Percentiles rank a stretch among this genome's conserved stretches.
Evolutionary conservation across 139 green algal species (phyloP).

Genomic region (Marvania coccoides): DNA sequence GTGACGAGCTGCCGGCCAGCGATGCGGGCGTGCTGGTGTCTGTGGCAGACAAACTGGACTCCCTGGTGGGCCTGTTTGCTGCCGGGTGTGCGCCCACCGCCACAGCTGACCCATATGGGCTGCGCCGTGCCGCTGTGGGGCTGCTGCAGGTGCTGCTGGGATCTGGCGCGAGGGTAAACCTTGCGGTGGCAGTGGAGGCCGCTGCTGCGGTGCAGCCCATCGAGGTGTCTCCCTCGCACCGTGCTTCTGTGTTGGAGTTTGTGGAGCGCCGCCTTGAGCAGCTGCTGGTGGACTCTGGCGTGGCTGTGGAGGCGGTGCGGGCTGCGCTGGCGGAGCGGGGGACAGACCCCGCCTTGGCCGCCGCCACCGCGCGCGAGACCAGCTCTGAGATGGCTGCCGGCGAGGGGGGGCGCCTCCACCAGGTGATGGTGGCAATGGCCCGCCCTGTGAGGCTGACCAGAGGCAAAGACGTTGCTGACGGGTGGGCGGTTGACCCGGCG

Average conservation of each 20-base stretch:
- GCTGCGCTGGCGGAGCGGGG: constrained; percentile 77
- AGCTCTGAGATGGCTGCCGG: constrained; percentile 36
- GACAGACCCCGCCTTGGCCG: constrained; percentile 63
- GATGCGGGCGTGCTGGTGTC: constrained; percentile 57
- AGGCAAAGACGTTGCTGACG: constrained; percentile 67
- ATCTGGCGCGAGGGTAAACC: neutral
- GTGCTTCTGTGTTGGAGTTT: constrained; percentile 26
- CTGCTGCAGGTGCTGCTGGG: constrained; percentile 55
- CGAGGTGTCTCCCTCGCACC: constrained; percentile 31
- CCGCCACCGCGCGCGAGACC: constrained; percentile 59
- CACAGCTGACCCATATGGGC: constrained; percentile 86
- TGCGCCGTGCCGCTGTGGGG: constrained; percentile 84
- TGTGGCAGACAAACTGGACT: constrained; percentile 74
- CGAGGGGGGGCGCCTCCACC: constrained; percentile 40
- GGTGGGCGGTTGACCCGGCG: constrained; percentile 34
- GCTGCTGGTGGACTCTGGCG: constrained; percentile 74
- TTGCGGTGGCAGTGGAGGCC: neutral
- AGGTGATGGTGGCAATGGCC: constrained; percentile 67
- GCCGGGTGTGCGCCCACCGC: constrained; percentile 78
- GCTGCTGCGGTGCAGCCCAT: constrained; percentile 63
- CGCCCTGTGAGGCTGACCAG: constrained; percentile 79
- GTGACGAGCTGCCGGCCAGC: constrained; percentile 64
- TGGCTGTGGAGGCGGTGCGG: constrained; percentile 60
- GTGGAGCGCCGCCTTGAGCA: constrained; percentile 77
- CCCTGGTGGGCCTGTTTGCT: constrained; percentile 88